A percentile compares a stretch with the other conserved stretches of the same genome.
phyloP scores from a whole-genome alignment of 495 filamentous ascomycete genomes.

The Tuber brumale region DNA sequence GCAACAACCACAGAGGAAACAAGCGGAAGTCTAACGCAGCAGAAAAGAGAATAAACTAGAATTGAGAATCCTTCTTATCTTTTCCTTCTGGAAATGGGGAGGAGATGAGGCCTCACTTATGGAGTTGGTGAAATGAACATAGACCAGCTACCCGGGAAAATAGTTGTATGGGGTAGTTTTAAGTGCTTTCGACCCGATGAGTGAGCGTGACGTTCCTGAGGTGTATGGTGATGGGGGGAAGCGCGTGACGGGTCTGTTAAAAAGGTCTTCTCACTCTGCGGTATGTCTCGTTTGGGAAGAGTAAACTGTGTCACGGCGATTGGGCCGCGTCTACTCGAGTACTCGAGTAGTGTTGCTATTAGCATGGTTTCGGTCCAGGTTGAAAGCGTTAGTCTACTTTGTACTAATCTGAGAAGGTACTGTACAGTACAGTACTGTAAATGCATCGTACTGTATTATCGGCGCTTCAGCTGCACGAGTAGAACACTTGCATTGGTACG shows the following conservation, averaged over 20 bases:
- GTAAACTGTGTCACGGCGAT: conserved; percentile 2
- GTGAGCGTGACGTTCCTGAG: conserved; percentile 1
- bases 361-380: background rate
- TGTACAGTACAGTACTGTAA: background rate
- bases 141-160: background rate
- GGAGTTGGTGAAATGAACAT: background rate
- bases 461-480: background rate
- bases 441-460: background rate
- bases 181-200: background rate
- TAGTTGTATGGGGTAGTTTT: background rate
- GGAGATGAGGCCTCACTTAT: background rate
- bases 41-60: background rate
- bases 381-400: background rate
- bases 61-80: background rate
- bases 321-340: background rate
- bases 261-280: background rate
- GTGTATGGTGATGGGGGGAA: background rate
- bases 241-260: background rate
- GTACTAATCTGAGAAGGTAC: background rate
- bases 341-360: background rate
- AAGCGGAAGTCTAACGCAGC: background rate
- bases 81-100: background rate
- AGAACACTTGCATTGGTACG: background rate
- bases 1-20: background rate
- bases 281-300: background rate